A percentile compares a stretch with the other conserved stretches of the same genome.
These are phyloP conservation scores for Aspergillus cejpii DNA, from an alignment of 2,329 filamentous ascomycete genomes.

Conservation along the genomic window DNA sequence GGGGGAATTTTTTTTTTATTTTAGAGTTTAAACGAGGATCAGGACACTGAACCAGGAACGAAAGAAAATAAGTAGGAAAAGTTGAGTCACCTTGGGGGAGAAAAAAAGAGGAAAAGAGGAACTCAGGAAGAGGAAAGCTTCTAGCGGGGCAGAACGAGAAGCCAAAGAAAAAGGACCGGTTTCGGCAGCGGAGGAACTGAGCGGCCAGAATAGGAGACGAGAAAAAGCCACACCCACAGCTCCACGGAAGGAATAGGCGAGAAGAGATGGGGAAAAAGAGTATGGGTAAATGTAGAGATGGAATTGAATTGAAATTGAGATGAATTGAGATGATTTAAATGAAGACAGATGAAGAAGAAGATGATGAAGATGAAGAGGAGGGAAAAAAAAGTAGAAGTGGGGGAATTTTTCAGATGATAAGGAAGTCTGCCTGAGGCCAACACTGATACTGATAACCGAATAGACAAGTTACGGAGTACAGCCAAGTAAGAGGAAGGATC, in stretches of 20 bases:
- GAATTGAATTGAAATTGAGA: neutral
- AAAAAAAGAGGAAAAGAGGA: neutral
- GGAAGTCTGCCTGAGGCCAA: neutral
- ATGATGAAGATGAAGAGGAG: neutral
- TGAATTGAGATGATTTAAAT: neutral
- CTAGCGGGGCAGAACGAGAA: constrained; percentile 11
- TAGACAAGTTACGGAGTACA: neutral
- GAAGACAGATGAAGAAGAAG: neutral
- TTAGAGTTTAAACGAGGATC: constrained; percentile 3
- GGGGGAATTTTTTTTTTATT: constrained; percentile 4
- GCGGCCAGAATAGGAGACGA: neutral
- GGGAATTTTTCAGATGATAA: constrained; percentile 3
- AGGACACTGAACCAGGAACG: constrained; percentile 10
- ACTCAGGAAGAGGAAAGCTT: constrained; percentile 8
- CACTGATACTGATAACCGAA: neutral
- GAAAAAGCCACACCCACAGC: constrained; percentile 1
- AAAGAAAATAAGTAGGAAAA: constrained; percentile 1
- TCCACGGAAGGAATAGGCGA: constrained; percentile 7
- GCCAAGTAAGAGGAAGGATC: no score
- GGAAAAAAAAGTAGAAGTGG: neutral
- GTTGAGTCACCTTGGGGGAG: constrained; percentile 17
- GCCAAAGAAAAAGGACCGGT: constrained; percentile 22
- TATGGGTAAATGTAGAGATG: constrained; percentile 2
- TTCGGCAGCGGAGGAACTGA: constrained; percentile 16
- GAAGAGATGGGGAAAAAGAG: constrained; percentile 5